phyloP scores from a whole-genome alignment of 108 stramenopile genomes.

The Cyclotella choctawhatcheeana region DNA sequence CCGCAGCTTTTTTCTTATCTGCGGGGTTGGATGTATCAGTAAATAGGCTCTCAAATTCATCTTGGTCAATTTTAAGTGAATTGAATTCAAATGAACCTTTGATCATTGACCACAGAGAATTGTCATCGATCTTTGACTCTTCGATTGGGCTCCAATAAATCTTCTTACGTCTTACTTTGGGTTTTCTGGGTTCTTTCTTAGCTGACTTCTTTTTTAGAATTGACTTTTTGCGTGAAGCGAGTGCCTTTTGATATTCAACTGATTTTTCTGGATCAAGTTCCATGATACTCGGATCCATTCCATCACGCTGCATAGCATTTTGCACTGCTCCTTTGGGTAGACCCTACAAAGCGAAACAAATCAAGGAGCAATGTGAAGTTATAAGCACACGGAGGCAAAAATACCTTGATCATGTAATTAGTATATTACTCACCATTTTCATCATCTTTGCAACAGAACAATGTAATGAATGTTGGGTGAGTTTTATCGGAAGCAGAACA shows the following conservation, averaged over 20 bases:
- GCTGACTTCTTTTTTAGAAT: slow-evolving; percentile 24
- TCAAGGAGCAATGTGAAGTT: not conserved
- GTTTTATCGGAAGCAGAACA: not conserved
- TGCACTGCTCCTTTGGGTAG: slow-evolving; percentile 77
- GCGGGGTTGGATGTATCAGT: slow-evolving; percentile 77
- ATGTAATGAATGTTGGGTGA: not conserved
- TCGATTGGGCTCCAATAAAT: slow-evolving; percentile 92
- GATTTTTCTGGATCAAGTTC: slow-evolving; percentile 80
- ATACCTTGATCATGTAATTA: no score
- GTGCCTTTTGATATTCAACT: slow-evolving; percentile 56
- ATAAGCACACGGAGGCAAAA: no score
- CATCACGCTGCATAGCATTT: slow-evolving; percentile 49
- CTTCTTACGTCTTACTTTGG: slow-evolving; percentile 84
- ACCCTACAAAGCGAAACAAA: slow-evolving; percentile 54
- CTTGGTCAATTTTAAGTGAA: slow-evolving; percentile 77
- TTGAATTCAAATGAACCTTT: slow-evolving; percentile 64
- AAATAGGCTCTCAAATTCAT: slow-evolving; percentile 91
- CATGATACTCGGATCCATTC: slow-evolving; percentile 64
- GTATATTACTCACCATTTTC: no score
- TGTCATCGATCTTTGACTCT: slow-evolving; percentile 73
- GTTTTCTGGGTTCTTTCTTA: slow-evolving; percentile 55
- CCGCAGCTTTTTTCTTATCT: slow-evolving; percentile 63
- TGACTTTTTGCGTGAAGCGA: slow-evolving; percentile 43
- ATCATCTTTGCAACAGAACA: slow-evolving; percentile 72
- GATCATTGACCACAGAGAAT: slow-evolving; percentile 89